These are phyloP conservation scores for Diaporthe ampelina DNA, from an alignment of 2,329 filamentous ascomycete genomes.

Conservation along the genomic window DNA sequence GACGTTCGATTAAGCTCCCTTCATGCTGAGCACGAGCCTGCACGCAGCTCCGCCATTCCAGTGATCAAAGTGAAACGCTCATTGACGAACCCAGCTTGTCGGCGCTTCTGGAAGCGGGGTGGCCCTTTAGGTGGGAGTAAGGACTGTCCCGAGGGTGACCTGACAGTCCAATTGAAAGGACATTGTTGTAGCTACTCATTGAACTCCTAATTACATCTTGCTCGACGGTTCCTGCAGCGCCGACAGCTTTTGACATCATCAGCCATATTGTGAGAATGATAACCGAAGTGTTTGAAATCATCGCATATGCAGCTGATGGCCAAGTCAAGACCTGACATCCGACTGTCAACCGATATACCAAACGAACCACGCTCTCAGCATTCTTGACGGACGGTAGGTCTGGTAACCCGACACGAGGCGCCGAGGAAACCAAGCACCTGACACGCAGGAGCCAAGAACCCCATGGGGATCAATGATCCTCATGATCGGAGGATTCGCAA, in stretches of 20 bases:
- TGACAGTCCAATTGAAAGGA: neutral
- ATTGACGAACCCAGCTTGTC: neutral
- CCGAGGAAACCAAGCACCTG: neutral
- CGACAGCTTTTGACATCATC: too few relatives aligned
- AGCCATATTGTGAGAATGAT: neutral
- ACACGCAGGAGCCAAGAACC: conserved; percentile 4
- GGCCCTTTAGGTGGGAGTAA: too few relatives aligned
- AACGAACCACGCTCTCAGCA: conserved; percentile 17
- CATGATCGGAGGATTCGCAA: conserved; percentile 25
- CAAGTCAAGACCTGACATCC: conserved; percentile 23
- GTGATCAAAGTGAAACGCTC: neutral
- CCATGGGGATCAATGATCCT: conserved; percentile 10
- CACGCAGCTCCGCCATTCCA: neutral
- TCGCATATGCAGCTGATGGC: neutral
- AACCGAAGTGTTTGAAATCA: neutral
- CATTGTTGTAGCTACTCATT: too few relatives aligned
- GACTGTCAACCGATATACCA: conserved; percentile 2
- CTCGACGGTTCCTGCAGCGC: too few relatives aligned
- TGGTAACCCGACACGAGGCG: neutral
- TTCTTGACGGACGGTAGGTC: neutral
- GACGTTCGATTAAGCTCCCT: neutral
- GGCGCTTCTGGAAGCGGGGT: conserved; percentile 3
- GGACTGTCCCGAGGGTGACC: neutral
- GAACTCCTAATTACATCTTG: too few relatives aligned
- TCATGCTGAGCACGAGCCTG: conserved; percentile 6